Percentiles rank a stretch among this genome's conserved stretches.
phyloP scores from a whole-genome alignment of 2,329 filamentous ascomycete species.

The Chalaropsis thielavioides region DNA sequence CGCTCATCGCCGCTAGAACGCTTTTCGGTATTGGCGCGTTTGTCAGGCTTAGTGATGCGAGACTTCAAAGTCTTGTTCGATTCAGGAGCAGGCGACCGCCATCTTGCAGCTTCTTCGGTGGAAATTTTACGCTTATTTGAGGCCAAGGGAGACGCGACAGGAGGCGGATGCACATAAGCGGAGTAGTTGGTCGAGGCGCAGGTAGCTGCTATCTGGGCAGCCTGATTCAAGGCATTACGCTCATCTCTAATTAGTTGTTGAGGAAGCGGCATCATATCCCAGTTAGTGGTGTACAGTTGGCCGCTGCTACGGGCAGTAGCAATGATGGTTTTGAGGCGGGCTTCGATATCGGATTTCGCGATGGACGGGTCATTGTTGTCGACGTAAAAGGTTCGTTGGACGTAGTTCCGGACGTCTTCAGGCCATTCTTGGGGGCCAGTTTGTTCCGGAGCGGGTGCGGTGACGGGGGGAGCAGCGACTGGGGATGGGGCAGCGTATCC shows the following conservation, averaged over 20 bases:
- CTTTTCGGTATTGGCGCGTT: slow-evolving; percentile 27
- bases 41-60: slow-evolving; percentile 26
- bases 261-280: slow-evolving; percentile 69
- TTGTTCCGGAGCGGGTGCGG: slow-evolving; percentile 22
- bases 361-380: slow-evolving; percentile 53
- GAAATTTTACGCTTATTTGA: slow-evolving; percentile 27
- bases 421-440: slow-evolving; percentile 54
- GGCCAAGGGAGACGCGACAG: slow-evolving; percentile 12
- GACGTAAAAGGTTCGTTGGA: slow-evolving; percentile 72
- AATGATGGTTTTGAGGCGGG: slow-evolving; percentile 74
- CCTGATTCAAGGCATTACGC: slow-evolving; percentile 26
- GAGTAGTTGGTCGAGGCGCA: slow-evolving; percentile 20
- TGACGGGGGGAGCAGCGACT: slow-evolving; percentile 20
- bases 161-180: slow-evolving; percentile 19
- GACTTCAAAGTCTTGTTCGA: slow-evolving; percentile 16
- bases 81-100: slow-evolving; percentile 10
- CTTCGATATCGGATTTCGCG: slow-evolving; percentile 57
- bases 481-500: slow-evolving; percentile 23
- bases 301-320: slow-evolving; percentile 62
- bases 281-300: slow-evolving; percentile 60
- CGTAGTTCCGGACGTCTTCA: slow-evolving; percentile 69
- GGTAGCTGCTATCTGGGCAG: background rate
- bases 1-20: slow-evolving; percentile 33
- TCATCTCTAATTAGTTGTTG: slow-evolving; percentile 69
- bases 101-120: slow-evolving; percentile 52